Conservation (phyloP, 78 protist genomes). For the Polysphondylium violaceum region DNA sequence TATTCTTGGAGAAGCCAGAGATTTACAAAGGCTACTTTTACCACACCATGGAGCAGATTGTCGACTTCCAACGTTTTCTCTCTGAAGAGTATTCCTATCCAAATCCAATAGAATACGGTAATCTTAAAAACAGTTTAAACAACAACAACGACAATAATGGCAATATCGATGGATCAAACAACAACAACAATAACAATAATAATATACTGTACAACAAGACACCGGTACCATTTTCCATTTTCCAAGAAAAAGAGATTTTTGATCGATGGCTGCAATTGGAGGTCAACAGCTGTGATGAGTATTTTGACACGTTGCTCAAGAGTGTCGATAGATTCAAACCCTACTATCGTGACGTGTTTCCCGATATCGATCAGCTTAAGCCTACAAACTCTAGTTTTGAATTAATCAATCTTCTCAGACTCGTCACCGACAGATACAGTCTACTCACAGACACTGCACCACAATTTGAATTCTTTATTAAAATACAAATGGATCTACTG, state of each 20-base stretch:
- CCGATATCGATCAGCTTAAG: constrained; percentile 39
- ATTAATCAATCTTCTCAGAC: not conserved
- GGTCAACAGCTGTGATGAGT: constrained; percentile 33
- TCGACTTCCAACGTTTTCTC: constrained; percentile 15
- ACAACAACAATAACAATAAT: not conserved
- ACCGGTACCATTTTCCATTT: constrained; percentile 41
- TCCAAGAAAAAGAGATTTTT: constrained; percentile 18
- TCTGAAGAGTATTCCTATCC: constrained; percentile 36
- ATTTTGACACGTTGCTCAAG: not conserved
- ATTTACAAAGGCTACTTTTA: constrained; percentile 22
- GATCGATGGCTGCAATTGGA: constrained; percentile 55
- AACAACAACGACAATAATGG: not conserved
- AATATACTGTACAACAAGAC: too few relatives aligned
- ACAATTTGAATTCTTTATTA: constrained; percentile 49
- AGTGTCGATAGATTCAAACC: constrained; percentile 13
- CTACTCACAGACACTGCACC: constrained; percentile 4
- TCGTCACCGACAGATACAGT: constrained; percentile 36
- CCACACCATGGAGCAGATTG: constrained; percentile 53
- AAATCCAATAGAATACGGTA: constrained; percentile 34
- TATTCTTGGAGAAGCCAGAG: not conserved
- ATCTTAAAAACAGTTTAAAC: too few relatives aligned
- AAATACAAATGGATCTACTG: constrained; percentile 55
- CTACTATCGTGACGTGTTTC: constrained; percentile 27
- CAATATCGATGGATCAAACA: not conserved
- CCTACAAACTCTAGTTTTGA: constrained; percentile 67